Base-by-base conservation (phyloP, 2,329 filamentous ascomycete genomes). In the Amesomyces nigricolor region DNA sequence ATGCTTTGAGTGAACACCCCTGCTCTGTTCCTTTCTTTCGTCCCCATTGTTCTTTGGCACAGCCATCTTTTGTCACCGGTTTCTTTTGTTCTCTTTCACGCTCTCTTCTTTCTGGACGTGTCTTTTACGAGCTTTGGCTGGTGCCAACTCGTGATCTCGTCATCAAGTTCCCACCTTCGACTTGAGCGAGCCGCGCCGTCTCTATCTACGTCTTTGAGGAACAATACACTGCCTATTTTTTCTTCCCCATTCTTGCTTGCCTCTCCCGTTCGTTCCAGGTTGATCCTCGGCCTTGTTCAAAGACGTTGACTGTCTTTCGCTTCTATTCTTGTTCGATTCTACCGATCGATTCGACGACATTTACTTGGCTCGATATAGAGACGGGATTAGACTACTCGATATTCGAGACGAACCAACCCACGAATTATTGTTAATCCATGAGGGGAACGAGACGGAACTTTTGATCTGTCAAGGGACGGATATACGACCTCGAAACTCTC, bases 201-300 rank as follows among this genome's bases (percentile, higher is more conserved):
- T 17, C 52, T 29, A 17, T 54, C 40, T 49, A 32, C 44, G 49
- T 53, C 54, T 50, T 58, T 59, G 51, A 63, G 57, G 56, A 65
- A 64, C 64, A 66, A 61, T 61, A 63, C 64, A 55, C 64, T 67
- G 61, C 63, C 60, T 26, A 61, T 61, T 53, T 53, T 45, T 56
- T 60, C 58, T 35, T 54, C 44, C 30, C 43, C 49, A 16, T 56
- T 51, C 61, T 58, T 26, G 6, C 4, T 26, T 26, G 22, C 22
- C 22, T 56, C 62, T 77, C 73, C 64, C 61, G 58, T 78, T 78
- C 75, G 70, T 74, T 73, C 75, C 76, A 77, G 79, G 79, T 81
- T 81, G 79, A 81, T 72, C 78, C 78, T 81, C 70, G 78, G 77
- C 74, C 70, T 74, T 76, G 35, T 59, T 58, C 42, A 46, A 49